phyloP scores from a whole-genome alignment of 1,139 yeast species.

The Magnusiomyces ingens region DNA sequence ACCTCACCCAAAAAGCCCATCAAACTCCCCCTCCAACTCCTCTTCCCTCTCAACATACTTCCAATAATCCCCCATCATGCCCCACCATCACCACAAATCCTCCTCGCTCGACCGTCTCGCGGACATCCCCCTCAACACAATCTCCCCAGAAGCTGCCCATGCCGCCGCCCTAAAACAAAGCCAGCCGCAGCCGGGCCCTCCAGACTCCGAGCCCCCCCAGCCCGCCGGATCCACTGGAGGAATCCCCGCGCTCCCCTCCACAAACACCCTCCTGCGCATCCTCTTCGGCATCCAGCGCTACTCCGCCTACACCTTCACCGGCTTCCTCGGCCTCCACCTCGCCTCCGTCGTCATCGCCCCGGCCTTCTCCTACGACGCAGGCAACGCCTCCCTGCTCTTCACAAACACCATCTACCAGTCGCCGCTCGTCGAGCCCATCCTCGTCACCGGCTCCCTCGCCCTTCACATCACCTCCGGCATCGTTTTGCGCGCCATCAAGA shows the following conservation, averaged over 20 bases:
- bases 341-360: slow-evolving; percentile 54
- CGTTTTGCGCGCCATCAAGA: slow-evolving; percentile 39
- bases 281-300: slow-evolving; percentile 43
- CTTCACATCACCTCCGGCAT: slow-evolving; percentile 53
- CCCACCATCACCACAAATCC: background rate
- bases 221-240: background rate
- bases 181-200: background rate
- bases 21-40: no score
- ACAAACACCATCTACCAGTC: slow-evolving; percentile 57
- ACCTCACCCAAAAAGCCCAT: no score
- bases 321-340: slow-evolving; percentile 55
- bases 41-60: no score
- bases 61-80: no score
- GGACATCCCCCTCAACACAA: background rate
- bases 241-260: background rate
- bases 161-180: background rate
- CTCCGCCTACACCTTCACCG: slow-evolving; percentile 52
- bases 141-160: slow-evolving; percentile 8
- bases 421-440: slow-evolving; percentile 43
- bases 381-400: slow-evolving; percentile 54
- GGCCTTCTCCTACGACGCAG: slow-evolving; percentile 39
- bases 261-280: slow-evolving; percentile 1
- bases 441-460: slow-evolving; percentile 44
- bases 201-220: background rate
- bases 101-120: background rate